A percentile compares a stretch with the other conserved stretches of the same genome.
Evolutionary conservation across 2,329 filamentous ascomycete species (phyloP).

Genomic region (Colletotrichum brevisporum): DNA sequence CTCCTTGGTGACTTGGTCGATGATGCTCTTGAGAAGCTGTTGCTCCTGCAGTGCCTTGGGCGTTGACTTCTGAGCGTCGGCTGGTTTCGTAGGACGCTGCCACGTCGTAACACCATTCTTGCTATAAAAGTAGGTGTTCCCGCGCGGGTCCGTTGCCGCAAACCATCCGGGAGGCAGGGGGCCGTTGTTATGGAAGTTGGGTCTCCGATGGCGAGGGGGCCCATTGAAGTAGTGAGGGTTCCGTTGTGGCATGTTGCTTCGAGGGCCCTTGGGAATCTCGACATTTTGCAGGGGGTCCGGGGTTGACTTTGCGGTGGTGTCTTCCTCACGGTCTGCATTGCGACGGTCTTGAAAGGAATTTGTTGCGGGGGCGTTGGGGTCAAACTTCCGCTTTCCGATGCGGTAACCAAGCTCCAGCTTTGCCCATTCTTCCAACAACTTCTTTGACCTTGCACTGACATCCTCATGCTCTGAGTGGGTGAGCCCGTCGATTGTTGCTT

Average conservation of each 20-base stretch:
- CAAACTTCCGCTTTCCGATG: conserved; percentile 90
- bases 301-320: conserved; percentile 50
- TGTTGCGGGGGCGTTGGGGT: conserved; percentile 70
- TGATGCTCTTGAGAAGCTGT: conserved; percentile 85
- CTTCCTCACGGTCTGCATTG: conserved; percentile 58
- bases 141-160: conserved; percentile 77
- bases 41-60: conserved; percentile 75
- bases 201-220: conserved; percentile 59
- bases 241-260: conserved; percentile 71
- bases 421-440: conserved; percentile 87
- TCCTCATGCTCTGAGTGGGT: conserved; percentile 78
- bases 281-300: conserved; percentile 62
- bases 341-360: conserved; percentile 77
- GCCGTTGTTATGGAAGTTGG: conserved; percentile 62
- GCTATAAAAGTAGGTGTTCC: conserved; percentile 89
- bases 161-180: conserved; percentile 90
- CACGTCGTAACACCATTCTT: conserved; percentile 84
- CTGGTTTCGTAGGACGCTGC: conserved; percentile 80
- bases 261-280: conserved; percentile 71
- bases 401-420: conserved; percentile 92
- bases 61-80: conserved; percentile 75
- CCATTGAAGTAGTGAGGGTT: conserved; percentile 62
- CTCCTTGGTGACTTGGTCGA: conserved; percentile 85
- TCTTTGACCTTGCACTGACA: conserved; percentile 79
- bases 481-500: conserved; percentile 81